phyloP scores from a whole-genome alignment of 1,284 basidiomycete genomes.

The Hymenochaete sp. region DNA sequence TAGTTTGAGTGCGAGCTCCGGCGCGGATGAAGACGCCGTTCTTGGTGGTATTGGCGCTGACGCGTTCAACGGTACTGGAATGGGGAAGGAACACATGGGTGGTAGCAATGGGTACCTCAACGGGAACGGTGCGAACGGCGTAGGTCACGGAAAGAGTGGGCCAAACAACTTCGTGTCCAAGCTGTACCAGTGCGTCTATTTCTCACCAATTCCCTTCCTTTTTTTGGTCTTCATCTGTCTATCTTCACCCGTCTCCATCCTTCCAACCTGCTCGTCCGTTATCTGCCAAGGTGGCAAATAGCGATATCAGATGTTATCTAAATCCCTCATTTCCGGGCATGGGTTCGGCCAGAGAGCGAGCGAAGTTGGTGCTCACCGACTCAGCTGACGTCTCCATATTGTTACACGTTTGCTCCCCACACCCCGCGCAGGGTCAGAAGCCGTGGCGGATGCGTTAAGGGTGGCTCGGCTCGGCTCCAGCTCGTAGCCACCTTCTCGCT shows the following conservation, averaged over 20 bases:
- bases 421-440: too few species aligned
- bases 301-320: neutral
- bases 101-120: neutral
- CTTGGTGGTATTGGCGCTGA: neutral
- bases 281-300: neutral
- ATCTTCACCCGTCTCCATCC: slow-evolving; percentile 1
- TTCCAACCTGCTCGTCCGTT: neutral
- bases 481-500: too few species aligned
- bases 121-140: neutral
- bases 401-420: too few species aligned
- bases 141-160: slow-evolving; percentile 37
- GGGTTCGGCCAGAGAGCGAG: neutral
- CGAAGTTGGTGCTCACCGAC: too few species aligned
- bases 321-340: neutral
- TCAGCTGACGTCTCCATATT: too few species aligned
- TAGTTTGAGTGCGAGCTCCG: neutral
- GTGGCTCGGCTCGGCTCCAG: too few species aligned
- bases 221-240: slow-evolving; percentile 4
- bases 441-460: too few species aligned
- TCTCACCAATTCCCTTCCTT: slow-evolving; percentile 2
- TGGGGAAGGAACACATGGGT: neutral
- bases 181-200: slow-evolving; percentile 60
- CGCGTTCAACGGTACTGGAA: neutral
- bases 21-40: neutral
- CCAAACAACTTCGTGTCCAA: slow-evolving; percentile 80